Evolutionary conservation across 495 filamentous ascomycete genomes (phyloP), one percentile per base, ranked within the genome.

Genomic region (Bombardia bombarda): DNA sequence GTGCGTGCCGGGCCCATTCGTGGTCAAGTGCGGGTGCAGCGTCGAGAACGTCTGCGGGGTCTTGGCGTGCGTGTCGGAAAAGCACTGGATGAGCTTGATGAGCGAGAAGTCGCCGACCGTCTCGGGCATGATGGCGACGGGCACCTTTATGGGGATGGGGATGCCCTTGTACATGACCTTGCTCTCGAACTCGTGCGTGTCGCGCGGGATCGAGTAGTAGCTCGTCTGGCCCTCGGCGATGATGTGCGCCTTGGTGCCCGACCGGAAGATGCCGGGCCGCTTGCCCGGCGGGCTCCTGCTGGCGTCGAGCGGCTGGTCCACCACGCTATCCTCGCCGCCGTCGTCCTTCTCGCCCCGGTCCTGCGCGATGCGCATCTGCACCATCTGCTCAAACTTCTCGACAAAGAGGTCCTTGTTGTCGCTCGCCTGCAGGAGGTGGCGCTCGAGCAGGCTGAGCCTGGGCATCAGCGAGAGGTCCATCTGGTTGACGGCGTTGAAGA

Each of bases 391-490:
- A 49, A 99, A 99, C 57, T 97, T 97, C 51, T 97, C 93, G 24
- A 95, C 76, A 55, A 99, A 99, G 53, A 99, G 80, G 57, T 97
- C 92, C 55, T 95, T 94, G 46, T 85, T 85, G 50, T 94, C 89
- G 62, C 84, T 95, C 8, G 84, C 76, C 53, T 95, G 90, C 19
- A 99, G 63, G 25, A 99, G 86, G 50, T 83, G 75, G 26, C 85
- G 75, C 65, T 99, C 92, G 10, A 96, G 75, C 19, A 84, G 68
- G 24, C 80, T 87, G 40, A 99, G 69, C 52, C 74, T 83, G 3
- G 92, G 92, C 83, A 99, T 89, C 16, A 95, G 63, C 0, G 90
- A 95, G 32, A 99, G 74, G 53, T 97, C 92, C 92, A 99, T 99
- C 33, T 75, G 76, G 58, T 99, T 99, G 25, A 97, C 86, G 3